Conservation (phyloP, 805 yeast species). For the Clavispora carvajalis region DNA sequence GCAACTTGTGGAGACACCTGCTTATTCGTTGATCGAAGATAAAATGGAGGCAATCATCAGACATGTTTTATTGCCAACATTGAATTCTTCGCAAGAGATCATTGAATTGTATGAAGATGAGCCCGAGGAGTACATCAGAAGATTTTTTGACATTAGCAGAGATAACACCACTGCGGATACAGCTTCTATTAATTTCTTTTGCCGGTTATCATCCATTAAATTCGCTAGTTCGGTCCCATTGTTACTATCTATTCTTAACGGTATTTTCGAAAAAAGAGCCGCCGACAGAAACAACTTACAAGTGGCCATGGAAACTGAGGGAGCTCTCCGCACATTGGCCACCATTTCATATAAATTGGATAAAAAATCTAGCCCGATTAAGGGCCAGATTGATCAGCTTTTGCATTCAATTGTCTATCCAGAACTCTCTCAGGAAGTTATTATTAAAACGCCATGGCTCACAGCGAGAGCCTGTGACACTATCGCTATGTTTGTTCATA, state of each 20-base stretch:
- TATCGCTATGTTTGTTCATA: slow-evolving; percentile 33
- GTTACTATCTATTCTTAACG: slow-evolving; percentile 28
- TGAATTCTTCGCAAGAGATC: slow-evolving; percentile 33
- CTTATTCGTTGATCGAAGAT: slow-evolving; percentile 31
- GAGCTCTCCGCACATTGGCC: slow-evolving; percentile 38
- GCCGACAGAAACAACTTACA: slow-evolving; percentile 22
- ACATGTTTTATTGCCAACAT: slow-evolving; percentile 38
- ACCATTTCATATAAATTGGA: slow-evolving; percentile 36
- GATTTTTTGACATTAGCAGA: slow-evolving; percentile 42
- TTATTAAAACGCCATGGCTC: slow-evolving; percentile 32
- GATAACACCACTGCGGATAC: slow-evolving; percentile 46
- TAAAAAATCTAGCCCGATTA: slow-evolving; percentile 30
- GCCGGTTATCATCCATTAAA: slow-evolving; percentile 30
- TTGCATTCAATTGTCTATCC: slow-evolving; percentile 36
- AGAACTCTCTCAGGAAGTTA: slow-evolving; percentile 29
- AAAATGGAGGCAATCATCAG: slow-evolving; percentile 37
- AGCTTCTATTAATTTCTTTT: slow-evolving; percentile 45
- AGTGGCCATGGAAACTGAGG: slow-evolving; percentile 35
- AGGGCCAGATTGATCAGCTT: slow-evolving; percentile 35
- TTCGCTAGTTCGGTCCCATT: slow-evolving; percentile 34
- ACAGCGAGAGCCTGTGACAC: slow-evolving; percentile 45
- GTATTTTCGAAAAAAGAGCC: slow-evolving; percentile 29
- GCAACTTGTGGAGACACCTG: slow-evolving; percentile 36
- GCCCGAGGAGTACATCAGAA: slow-evolving; percentile 40
- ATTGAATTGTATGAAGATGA: slow-evolving; percentile 42